Percentiles rank a stretch among this genome's conserved stretches.
phyloP scores from a whole-genome alignment of 2,329 filamentous ascomycete genomes.

The Neofusicoccum sp. region DNA sequence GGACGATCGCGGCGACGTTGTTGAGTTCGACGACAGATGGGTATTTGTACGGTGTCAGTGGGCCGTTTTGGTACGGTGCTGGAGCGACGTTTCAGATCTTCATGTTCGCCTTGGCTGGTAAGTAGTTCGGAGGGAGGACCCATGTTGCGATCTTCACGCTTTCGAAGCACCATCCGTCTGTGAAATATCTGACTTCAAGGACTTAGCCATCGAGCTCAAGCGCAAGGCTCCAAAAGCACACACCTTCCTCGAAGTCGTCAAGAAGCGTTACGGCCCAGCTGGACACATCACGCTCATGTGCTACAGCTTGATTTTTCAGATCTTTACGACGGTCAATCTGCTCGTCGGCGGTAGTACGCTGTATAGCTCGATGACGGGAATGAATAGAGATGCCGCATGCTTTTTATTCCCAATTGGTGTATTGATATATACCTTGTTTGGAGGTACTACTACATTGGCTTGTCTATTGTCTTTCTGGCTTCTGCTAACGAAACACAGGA shows the following conservation, averaged over 20 bases:
- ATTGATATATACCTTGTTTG: constrained; percentile 31
- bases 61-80: constrained; percentile 38
- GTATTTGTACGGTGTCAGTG: constrained; percentile 26
- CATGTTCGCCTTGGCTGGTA: constrained; percentile 22
- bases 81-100: constrained; percentile 36
- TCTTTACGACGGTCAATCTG: constrained; percentile 23
- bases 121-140: not conserved
- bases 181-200: not conserved
- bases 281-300: constrained; percentile 22
- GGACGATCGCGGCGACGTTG: constrained; percentile 23
- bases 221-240: constrained; percentile 37
- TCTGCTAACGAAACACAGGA: not conserved
- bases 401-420: constrained; percentile 32
- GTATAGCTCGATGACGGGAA: constrained; percentile 28
- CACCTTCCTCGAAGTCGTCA: constrained; percentile 25
- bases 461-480: not conserved
- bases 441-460: constrained; percentile 29
- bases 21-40: constrained; percentile 22
- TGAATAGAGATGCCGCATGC: constrained; percentile 28
- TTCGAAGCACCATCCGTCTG: not conserved
- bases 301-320: constrained; percentile 22
- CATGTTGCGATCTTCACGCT: too few species aligned
- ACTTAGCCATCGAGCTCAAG: constrained; percentile 36
- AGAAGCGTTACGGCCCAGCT: constrained; percentile 20
- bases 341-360: constrained; percentile 27